Evolutionary conservation across 2,329 filamentous ascomycete species (phyloP).

Genomic region (Ophiostoma quercus): DNA sequence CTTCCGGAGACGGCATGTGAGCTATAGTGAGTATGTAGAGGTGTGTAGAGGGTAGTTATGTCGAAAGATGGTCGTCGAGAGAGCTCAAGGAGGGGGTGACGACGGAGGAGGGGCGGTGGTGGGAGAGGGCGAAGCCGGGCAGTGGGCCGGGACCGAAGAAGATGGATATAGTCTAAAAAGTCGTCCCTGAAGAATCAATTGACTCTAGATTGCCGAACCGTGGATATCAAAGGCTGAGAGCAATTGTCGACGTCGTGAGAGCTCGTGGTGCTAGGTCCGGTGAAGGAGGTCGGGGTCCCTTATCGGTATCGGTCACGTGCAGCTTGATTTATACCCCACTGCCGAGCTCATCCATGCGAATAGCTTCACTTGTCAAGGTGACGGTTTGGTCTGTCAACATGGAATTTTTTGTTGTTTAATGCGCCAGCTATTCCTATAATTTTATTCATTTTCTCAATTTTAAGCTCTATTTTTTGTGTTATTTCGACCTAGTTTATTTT

Average conservation of each 20-base stretch:
- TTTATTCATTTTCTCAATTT: too few relatives aligned
- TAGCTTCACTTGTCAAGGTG: neutral
- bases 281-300: neutral
- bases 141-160: neutral
- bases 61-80: neutral
- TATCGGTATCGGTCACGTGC: constrained; percentile 13
- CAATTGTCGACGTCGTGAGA: neutral
- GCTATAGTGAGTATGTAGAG: constrained; percentile 22
- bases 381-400: neutral
- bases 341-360: neutral
- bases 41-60: neutral
- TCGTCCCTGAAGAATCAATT: neutral
- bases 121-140: neutral
- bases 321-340: neutral
- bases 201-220: neutral
- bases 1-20: constrained; percentile 63
- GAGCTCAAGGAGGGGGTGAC: neutral
- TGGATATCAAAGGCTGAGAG: neutral
- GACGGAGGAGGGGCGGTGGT: neutral
- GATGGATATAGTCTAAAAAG: neutral
- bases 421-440: too few relatives aligned
- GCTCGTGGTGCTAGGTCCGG: neutral
- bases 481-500: too few relatives aligned
- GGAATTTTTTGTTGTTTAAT: too few relatives aligned
- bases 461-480: too few relatives aligned